phyloP scores from a whole-genome alignment of 2,329 filamentous ascomycete species.

The Furcasterigmium furcatum region DNA sequence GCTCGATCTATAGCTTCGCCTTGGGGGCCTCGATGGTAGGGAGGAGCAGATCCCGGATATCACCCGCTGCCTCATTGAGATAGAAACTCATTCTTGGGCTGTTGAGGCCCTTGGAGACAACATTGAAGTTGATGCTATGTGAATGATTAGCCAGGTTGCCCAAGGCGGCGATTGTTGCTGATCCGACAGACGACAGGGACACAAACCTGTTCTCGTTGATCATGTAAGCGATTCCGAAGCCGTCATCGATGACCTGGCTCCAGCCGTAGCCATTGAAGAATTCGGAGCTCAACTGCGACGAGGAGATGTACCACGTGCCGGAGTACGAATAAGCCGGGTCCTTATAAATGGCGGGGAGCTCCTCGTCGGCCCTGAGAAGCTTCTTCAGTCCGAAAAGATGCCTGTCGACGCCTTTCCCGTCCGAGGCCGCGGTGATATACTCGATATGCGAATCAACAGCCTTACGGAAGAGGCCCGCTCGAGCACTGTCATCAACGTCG shows the following conservation, averaged over 20 bases:
- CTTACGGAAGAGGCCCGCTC: constrained; percentile 73
- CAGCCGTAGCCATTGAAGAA: constrained; percentile 99
- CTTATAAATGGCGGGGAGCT: constrained; percentile 77
- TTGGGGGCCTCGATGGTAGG: constrained; percentile 77
- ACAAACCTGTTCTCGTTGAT: constrained; percentile 93
- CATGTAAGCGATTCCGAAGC: constrained; percentile 99
- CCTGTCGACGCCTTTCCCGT: constrained; percentile 91
- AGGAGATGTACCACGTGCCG: constrained; percentile 83
- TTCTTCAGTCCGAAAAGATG: constrained; percentile 98
- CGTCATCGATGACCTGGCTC: constrained; percentile 95
- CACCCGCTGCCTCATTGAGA: constrained; percentile 87
- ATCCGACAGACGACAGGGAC: too few relatives aligned
- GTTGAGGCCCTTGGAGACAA: constrained; percentile 89
- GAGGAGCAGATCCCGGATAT: constrained; percentile 82
- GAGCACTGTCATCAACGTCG: constrained; percentile 58
- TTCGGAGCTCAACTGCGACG: constrained; percentile 87
- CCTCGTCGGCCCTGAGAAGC: constrained; percentile 75
- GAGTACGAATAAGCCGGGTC: constrained; percentile 86
- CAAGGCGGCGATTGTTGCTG: too few relatives aligned
- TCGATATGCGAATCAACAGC: constrained; percentile 80
- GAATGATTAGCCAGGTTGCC: constrained; percentile 7
- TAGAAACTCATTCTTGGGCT: constrained; percentile 94
- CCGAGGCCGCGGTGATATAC: constrained; percentile 85
- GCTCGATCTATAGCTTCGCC: constrained; percentile 71
- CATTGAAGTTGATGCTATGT: constrained; percentile 89